Conservation (phyloP, 2,329 filamentous ascomycete species). For the Penicillium sp. region DNA sequence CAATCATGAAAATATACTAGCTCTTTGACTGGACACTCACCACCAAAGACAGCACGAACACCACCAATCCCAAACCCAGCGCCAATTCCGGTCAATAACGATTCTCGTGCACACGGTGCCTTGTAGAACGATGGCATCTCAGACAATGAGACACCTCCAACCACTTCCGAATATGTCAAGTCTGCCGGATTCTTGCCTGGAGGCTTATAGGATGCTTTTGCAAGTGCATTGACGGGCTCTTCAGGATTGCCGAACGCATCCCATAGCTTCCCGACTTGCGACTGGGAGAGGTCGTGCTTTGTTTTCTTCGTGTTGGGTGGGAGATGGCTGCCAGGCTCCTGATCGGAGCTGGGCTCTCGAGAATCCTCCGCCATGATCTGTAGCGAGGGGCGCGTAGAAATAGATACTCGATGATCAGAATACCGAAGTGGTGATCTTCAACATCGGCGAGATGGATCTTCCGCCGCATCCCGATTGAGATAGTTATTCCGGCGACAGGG, state of each 20-base stretch:
- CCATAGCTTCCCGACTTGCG: constrained; percentile 46
- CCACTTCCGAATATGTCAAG: constrained; percentile 38
- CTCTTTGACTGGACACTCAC: constrained; percentile 43
- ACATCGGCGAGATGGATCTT: constrained; percentile 11
- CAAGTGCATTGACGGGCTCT: constrained; percentile 50
- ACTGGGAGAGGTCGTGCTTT: constrained; percentile 41
- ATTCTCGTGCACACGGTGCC: constrained; percentile 76
- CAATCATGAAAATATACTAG: no score
- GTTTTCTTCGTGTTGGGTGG: constrained; percentile 27
- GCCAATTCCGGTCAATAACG: constrained; percentile 75
- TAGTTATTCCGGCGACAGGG: constrained; percentile 21
- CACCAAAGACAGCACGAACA: constrained; percentile 66
- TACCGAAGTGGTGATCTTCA: constrained; percentile 3
- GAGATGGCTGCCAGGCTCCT: constrained; percentile 16
- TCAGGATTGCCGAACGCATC: constrained; percentile 44
- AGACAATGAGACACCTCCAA: constrained; percentile 45
- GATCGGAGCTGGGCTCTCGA: constrained; percentile 22
- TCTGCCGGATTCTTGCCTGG: constrained; percentile 51
- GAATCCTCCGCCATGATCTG: constrained; percentile 39
- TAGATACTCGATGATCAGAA: not conserved
- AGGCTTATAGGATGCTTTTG: constrained; percentile 54
- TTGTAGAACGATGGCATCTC: constrained; percentile 62
- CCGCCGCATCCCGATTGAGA: constrained; percentile 6
- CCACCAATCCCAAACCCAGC: constrained; percentile 70
- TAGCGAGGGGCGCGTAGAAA: constrained; percentile 5